Base-by-base conservation (phyloP, 1,284 basidiomycete species). In the Sporisorium graminicola region DNA sequence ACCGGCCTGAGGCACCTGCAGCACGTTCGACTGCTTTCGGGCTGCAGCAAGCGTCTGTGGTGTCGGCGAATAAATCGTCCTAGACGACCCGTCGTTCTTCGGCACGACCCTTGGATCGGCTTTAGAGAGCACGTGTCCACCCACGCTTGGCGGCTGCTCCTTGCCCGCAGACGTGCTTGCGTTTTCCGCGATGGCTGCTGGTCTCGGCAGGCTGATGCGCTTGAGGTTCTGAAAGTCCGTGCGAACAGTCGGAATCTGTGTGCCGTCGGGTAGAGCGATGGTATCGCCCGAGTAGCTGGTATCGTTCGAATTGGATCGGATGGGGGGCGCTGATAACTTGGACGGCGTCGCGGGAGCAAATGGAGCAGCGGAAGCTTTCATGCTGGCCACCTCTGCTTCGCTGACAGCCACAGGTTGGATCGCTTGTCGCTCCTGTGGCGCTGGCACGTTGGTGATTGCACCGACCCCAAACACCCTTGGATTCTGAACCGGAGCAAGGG, bases 201-300 rank as follows among this genome's bases (percentile, higher is more conserved):
- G n/a, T 33, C 57, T 63, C 18, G 71, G 64, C 22, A 71, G 52
- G 26, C 54, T 66, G 35, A 80, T 69, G 0, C 68, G 65, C 58
- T 67, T 76, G 27, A 80, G 53, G 37, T 80, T 80, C 33, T 73
- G 71, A 16, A 80, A 77, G 35, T 80, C 78, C 6, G 64, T 80
- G 2, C 78, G 53, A 33, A 75, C 43, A n/a, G 59, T 63, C 0
- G 78, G 75, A 5, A 79, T 54, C 52, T 77, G 63, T 7, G 61
- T 68, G 0, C 77, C 74, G 22, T 68, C 65, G 1, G 74, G 53
- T 16, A 77, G 40, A 2, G 59, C 65, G 37, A 75, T 43, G 1
- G 64, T 72, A 0, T 73, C 70, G 1, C 68, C 60, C 6, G 64
- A 71, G 43, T 53, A 59, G 43, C 52, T 58, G 0, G 67, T 74